Evolutionary conservation across 2,329 filamentous ascomycete species (phyloP).

Genomic region (Domatiomyces catenatus): DNA sequence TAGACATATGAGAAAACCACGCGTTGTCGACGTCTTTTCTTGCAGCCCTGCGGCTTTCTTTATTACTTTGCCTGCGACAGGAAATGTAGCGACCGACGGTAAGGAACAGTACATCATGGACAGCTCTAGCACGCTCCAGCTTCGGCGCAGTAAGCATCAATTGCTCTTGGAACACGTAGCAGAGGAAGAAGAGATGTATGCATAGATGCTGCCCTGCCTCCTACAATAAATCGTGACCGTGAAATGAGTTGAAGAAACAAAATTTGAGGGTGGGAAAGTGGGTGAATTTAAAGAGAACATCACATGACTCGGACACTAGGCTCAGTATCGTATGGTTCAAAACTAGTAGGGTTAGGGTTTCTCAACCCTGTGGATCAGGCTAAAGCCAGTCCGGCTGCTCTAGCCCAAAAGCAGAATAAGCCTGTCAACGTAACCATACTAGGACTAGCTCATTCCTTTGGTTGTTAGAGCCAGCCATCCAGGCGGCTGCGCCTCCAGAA

Average conservation of each 20-base stretch:
- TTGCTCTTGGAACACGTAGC: slow-evolving; percentile 46
- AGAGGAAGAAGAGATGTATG: slow-evolving; percentile 42
- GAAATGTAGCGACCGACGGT: slow-evolving; percentile 48
- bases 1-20: slow-evolving; percentile 1
- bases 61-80: neutral
- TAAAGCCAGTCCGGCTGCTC: no score
- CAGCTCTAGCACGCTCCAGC: slow-evolving; percentile 47
- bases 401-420: no score
- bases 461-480: no score
- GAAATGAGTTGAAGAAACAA: slow-evolving; percentile 38
- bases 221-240: slow-evolving; percentile 53
- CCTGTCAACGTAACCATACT: no score
- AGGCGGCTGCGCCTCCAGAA: neutral
- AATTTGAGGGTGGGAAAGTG: slow-evolving; percentile 19
- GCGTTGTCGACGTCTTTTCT: neutral
- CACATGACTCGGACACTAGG: neutral
- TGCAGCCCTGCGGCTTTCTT: neutral
- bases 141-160: slow-evolving; percentile 33
- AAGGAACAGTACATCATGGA: slow-evolving; percentile 49
- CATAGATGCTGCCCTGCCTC: slow-evolving; percentile 29
- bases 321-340: neutral
- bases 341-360: no score
- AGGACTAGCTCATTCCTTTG: no score
- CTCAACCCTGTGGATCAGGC: no score
- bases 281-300: neutral